Evolutionary conservation across 257 asterid species (phyloP).

Genomic region (Verbena officinalis): DNA sequence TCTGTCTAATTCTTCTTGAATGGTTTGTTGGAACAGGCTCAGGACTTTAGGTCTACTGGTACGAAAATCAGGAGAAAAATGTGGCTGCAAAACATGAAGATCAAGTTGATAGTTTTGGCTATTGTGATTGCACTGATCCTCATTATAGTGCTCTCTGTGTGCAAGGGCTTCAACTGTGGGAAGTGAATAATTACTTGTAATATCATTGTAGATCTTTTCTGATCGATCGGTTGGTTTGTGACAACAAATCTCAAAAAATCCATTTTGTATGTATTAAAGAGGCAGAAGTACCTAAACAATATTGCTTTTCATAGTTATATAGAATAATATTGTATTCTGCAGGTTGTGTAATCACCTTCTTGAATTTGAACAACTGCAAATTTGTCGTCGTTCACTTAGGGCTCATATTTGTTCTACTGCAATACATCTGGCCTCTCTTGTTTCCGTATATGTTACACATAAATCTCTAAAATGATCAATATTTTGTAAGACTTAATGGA

Average conservation of each 20-base stretch:
- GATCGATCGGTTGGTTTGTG: not conserved
- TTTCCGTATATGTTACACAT: too few relatives aligned
- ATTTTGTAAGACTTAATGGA: too few relatives aligned
- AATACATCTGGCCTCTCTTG: too few relatives aligned
- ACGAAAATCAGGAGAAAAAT: constrained; percentile 75
- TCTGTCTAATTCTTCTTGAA: not conserved
- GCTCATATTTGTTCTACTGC: too few relatives aligned
- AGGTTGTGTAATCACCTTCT: not conserved
- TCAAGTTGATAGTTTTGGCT: constrained; percentile 74
- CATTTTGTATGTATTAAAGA: constrained; percentile 40
- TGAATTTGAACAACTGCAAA: not conserved
- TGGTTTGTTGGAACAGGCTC: constrained; percentile 59
- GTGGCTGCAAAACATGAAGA: constrained; percentile 94
- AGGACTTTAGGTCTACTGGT: constrained; percentile 75
- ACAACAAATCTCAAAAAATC: constrained; percentile 21
- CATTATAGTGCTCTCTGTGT: constrained; percentile 71
- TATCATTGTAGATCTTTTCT: constrained; percentile 30
- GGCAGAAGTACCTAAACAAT: constrained; percentile 29
- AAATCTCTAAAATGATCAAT: too few relatives aligned
- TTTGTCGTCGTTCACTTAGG: not conserved
- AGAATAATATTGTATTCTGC: constrained; percentile 17
- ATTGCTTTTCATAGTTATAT: constrained; percentile 14
- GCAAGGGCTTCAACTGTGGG: constrained; percentile 74
- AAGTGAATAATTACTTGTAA: constrained; percentile 27
- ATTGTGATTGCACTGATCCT: constrained; percentile 76